Percentiles rank a stretch among this genome's conserved stretches.
phyloP scores from a whole-genome alignment of 148 eudicot genomes.

The Vaccinium corymbosum region DNA sequence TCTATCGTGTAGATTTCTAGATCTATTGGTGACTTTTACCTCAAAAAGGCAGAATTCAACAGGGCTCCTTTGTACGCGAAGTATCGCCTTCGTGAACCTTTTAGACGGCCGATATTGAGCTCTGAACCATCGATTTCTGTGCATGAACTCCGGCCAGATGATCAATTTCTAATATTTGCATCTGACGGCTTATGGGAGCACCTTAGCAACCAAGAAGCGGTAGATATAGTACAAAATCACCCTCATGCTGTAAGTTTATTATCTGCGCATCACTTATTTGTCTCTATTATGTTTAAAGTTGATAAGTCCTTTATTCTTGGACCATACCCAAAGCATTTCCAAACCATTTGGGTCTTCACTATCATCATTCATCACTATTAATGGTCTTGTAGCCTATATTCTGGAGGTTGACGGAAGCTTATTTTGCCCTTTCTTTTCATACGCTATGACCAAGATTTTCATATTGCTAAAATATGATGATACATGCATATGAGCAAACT shows the following conservation, averaged over 20 bases:
- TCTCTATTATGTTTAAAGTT: not conserved
- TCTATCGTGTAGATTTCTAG: conserved; percentile 33
- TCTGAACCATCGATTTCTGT: conserved; percentile 30
- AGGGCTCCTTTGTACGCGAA: conserved; percentile 31
- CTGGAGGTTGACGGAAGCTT: not conserved
- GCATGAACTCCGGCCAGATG: conserved; percentile 36
- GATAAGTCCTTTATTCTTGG: not conserved
- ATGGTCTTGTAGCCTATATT: not conserved
- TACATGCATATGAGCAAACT: not conserved
- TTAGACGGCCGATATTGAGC: conserved; percentile 34
- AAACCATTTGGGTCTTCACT: conserved; percentile 1
- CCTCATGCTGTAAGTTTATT: conserved; percentile 28
- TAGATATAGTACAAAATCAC: conserved; percentile 38
- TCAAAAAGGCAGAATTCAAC: conserved; percentile 39
- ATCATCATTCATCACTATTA: not conserved
- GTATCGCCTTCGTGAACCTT: conserved; percentile 38
- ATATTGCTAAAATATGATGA: not conserved
- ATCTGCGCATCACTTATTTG: not conserved
- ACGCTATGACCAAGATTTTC: not conserved
- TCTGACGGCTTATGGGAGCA: conserved; percentile 50
- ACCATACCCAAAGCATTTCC: not conserved
- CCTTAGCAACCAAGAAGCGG: conserved; percentile 41
- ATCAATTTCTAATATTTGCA: conserved; percentile 42
- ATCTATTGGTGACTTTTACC: conserved; percentile 40
- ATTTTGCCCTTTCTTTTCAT: not conserved